Base-by-base conservation (phyloP, 345 rosid species). In the Erodium maritimum region DNA sequence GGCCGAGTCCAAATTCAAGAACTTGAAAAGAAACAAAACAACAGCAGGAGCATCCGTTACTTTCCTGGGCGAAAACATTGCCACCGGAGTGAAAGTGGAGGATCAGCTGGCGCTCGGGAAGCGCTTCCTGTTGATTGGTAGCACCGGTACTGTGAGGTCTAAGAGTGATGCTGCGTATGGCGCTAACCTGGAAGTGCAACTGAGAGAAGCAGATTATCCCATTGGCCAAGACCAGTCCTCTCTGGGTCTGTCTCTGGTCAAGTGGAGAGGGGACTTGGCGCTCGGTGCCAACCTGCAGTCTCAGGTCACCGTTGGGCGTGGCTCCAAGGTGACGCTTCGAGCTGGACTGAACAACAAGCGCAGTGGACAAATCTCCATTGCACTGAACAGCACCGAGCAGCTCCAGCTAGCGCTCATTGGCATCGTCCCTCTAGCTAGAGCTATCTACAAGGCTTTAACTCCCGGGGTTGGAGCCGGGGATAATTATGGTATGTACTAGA, bases 181-280 rank as follows among this genome's bases (percentile, higher is more conserved):
- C 54, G 95, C 95, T 14, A 91, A 91, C 75, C 68, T 91, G 60
- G 98, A 91, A 72, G 85, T 91, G 71, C 73, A 80, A 69, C 80
- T 88, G 9, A 77, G 74, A 73, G 96, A 83, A 34, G 86, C 89
- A 13, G 94, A 91, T 74, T 91, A 71, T 65, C 98, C 96, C 20
- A 82, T 91, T 22, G 93, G 84, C 48, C 98, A 91, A 78, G 98
- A 88, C 58, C 98, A 88, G 59, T 79, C 88, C 54, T 74, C 96
- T 13, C 54, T 91, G 61, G 88, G 98, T 18, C 60, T 91, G 72
- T 91, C 98, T 46, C 75, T 91, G 29, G 95, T 91, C 69, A 87
- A 89, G 71, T 91, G 98, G 95, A 80, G 82, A 65, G 93, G 95
- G 20, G 96, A 91, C 79, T 75, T 91, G 61, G 98, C 96, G 25